phyloP scores from a whole-genome alignment of 2,329 filamentous ascomycete species.

The Paramyrothecium sp. region DNA sequence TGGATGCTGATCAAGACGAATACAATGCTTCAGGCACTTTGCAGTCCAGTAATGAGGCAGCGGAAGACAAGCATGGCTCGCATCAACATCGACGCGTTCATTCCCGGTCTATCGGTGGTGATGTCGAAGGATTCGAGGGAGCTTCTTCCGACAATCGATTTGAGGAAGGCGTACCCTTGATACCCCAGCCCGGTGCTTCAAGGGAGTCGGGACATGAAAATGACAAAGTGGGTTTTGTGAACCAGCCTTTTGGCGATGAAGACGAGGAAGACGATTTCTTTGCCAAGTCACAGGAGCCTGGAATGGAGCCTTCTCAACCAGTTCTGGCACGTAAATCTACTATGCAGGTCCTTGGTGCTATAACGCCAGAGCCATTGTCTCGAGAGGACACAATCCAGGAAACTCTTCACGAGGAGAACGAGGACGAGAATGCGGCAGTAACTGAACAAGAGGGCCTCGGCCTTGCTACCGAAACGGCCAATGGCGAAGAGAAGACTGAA shows the following conservation, averaged over 20 bases:
- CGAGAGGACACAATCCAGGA: constrained; percentile 30
- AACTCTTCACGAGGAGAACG: constrained; percentile 23
- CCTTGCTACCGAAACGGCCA: constrained; percentile 1
- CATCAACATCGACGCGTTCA: constrained; percentile 5
- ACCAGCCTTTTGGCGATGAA: constrained; percentile 40
- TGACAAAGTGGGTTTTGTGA: constrained; percentile 19
- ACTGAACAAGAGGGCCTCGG: background rate
- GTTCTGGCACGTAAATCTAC: constrained; percentile 68
- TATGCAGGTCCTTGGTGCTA: constrained; percentile 58
- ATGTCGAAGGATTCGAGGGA: constrained; percentile 36
- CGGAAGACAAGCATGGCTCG: background rate
- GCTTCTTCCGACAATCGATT: constrained; percentile 57
- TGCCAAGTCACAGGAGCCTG: constrained; percentile 40
- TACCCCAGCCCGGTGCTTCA: constrained; percentile 31
- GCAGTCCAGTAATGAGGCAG: background rate
- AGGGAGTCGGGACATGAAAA: constrained; percentile 4
- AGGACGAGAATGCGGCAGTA: constrained; percentile 8
- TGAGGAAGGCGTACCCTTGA: constrained; percentile 69
- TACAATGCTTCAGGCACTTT: constrained; percentile 9
- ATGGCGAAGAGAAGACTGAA: constrained; percentile 38
- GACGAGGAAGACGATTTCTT: constrained; percentile 63
- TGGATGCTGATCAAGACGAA: constrained; percentile 39
- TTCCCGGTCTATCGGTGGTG: constrained; percentile 41
- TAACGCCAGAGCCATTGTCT: constrained; percentile 33
- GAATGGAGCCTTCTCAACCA: constrained; percentile 19